Evolutionary conservation across 768 basidiomycete genomes (phyloP), one percentile per base, ranked within the genome.

Genomic region (Hygrocybe punicea): DNA sequence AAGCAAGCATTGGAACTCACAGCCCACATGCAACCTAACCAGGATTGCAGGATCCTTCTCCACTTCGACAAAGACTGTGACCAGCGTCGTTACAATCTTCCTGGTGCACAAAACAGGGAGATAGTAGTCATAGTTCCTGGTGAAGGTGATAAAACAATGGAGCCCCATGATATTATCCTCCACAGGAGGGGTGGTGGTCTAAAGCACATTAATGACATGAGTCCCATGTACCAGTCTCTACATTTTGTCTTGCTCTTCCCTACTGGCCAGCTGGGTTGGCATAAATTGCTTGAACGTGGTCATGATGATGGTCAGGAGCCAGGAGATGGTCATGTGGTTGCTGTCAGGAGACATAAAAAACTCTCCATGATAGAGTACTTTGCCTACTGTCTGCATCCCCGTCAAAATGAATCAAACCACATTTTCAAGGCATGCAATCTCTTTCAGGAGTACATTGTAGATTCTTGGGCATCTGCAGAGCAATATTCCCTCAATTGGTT

Each of bases 191-290:
- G 39, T 55, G 63, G 59, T 45, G 62, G 55, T 3, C 56, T 78
- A 3, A 24, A 58, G n/a, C 50, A 62, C 2, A 76, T 80, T 34
- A 68, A 51, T 55, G 69, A 81, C 1, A 53, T 65, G 0, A 64
- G 76, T 58, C 67, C 72, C 3, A 51, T 63, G 0, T 82, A 81
- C 58, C 29, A 59, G 0, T 60, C 77, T 0, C 64, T 81, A 0
- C 73, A 78, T 13, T 81, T 79, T 73, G 71, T 75, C 0, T 59
- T 82, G 0, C 65, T 82, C 1, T 80, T 80, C 67, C 74, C 78
- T 3, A 16, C 50, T 42, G 76, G 77, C 2, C 61, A 74, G 13
- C 42, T 61, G 40, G 78, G 78, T 2, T 81, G 74, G 77, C 67
- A 72, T 57, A 53, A 52, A 9, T 11, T 49, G 14, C 52, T 54